Base-by-base conservation (phyloP, 441 rosid species). In the Populus hybrid region DNA sequence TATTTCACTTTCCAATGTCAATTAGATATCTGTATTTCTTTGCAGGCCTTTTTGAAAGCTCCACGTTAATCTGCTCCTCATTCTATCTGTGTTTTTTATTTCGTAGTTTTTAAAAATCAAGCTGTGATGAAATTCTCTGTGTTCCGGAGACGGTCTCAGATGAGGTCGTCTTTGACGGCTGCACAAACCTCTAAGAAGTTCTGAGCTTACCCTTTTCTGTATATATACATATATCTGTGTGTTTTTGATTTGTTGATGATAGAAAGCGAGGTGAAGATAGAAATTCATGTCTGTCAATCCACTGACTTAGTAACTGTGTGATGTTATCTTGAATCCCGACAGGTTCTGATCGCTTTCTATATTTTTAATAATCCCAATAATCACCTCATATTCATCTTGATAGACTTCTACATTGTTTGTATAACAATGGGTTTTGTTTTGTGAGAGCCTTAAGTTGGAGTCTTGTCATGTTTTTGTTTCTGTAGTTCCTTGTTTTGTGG, bases 171-270 rank as follows among this genome's bases (percentile, higher is more conserved):
- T 2, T 36, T 88, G 93, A 88, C 71, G 91, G 91, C 59, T 76
- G 81, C 87, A 88, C 90, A 86, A 73, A 82, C 92, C 90, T 90
- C 92, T 88, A 90, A 90, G 90, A 90, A 88, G 90, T 88, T 90
- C 90, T 84, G 90, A 87, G 91, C 88, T 71, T 16, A 18, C 7
- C 4, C 10, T 2, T 59, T 42, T 10, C 16, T 2, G 5, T 10
- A 1, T 42, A 1, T 46, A 12, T 70, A 1, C 14, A 30, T 20
- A 11, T 20, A 0, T 12, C 0, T n/a, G 10, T 59, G 24, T 3
- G 10, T 6, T 36, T 63, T 8, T 21, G 11, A 12, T 35, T 34
- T 24, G 0, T n/a, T 26, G 26, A 67, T 35, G 78, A 50, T 5
- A 0, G 26, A 72, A n/a, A 70, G 88, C 88, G 94, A 87, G 75